A percentile compares a stretch with the other conserved stretches of the same genome.
These are phyloP conservation scores for Cercospora nicotianae DNA, from an alignment of 2,329 filamentous ascomycete species.

Conservation along the genomic window DNA sequence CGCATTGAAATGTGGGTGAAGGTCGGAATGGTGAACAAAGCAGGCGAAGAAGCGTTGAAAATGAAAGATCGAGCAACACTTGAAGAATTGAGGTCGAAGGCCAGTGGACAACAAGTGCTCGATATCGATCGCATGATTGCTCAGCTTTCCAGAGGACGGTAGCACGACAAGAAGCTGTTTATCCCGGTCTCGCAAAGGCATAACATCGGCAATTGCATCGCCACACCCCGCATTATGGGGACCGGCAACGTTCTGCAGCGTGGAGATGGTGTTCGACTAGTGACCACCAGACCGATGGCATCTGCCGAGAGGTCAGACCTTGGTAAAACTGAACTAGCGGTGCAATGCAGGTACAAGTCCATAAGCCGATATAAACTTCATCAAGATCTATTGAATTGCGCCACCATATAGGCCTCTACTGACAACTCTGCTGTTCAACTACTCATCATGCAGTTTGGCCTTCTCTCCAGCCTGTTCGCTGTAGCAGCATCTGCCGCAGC, in stretches of 20 bases:
- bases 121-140: slow-evolving; percentile 81
- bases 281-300: neutral
- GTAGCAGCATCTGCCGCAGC: slow-evolving; percentile 11
- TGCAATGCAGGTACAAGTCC: neutral
- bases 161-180: neutral
- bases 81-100: slow-evolving; percentile 70
- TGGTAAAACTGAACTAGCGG: neutral
- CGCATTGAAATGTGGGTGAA: slow-evolving; percentile 93
- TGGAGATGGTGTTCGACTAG: neutral
- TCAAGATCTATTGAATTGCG: neutral
- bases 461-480: slow-evolving; percentile 11
- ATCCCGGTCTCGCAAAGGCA: slow-evolving; percentile 1
- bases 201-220: neutral
- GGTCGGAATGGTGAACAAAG: slow-evolving; percentile 84
- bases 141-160: slow-evolving; percentile 42
- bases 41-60: slow-evolving; percentile 86
- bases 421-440: neutral
- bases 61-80: slow-evolving; percentile 76
- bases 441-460: slow-evolving; percentile 1
- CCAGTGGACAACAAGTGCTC: slow-evolving; percentile 65
- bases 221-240: neutral
- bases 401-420: neutral
- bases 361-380: neutral
- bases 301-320: slow-evolving; percentile 11
- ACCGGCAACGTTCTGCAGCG: neutral